Evolutionary conservation across 345 rosid genomes (phyloP), one percentile per base, ranked within the genome.

Genomic region (Eucalyptus viminalis): DNA sequence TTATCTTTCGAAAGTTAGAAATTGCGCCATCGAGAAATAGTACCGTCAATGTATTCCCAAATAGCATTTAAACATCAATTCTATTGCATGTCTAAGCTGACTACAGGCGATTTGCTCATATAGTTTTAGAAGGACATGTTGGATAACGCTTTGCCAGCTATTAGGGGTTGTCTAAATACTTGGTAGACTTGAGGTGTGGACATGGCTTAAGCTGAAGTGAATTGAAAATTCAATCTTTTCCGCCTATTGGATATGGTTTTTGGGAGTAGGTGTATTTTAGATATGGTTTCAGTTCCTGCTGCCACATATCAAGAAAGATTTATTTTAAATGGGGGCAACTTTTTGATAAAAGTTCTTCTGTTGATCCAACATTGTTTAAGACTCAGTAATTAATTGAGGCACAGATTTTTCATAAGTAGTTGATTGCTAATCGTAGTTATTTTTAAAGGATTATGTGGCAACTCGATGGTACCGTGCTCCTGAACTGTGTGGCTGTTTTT

Each of bases 401-500:
- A 72, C 83, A 40, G 29, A 37, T 76, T 76, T 76, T 37, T 40
- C 83, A 76, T 76, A 76, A 76, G 47, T 76, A 76, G 27, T 76
- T 6, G 47, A 76, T 91, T 92, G 89, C 93, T 91, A 83, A 90
- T 88, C n/a, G 31, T 89, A 58, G 87, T 88, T 90, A 83, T 89
- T 94, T 93, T 92, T 93, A 56, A 91, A 98, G 99, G 99, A 98
- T 94, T 98, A 98, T 89, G 99, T 98, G 90, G 99, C 99, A 72
- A 98, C 99, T 88, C 94, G 99, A 92, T 98, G 99, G 99, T 98
- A 98, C 88, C 98, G 99, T 91, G 99, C 99, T 90, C 99, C 99
- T 58, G 99, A 98, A 92, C 98, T 98, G 83, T 98, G 99, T 88
- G 99, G 99, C 91, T 97, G 96, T 53, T 98, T 98, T 91, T 98